Base-by-base conservation (phyloP, 176 grass and related monocot species). In the Areca catechu region DNA sequence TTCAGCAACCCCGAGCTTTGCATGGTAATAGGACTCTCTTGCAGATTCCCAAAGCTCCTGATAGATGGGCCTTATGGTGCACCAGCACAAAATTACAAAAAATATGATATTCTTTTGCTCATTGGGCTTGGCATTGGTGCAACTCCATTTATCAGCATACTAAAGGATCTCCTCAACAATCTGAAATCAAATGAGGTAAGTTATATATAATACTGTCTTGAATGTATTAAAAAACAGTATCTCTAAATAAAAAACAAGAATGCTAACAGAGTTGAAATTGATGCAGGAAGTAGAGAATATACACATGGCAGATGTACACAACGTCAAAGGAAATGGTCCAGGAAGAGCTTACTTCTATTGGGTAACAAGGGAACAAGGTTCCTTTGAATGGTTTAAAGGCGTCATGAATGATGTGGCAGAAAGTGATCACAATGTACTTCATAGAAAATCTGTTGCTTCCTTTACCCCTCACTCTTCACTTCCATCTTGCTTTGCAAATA, bases 331-430 rank as follows among this genome's bases (percentile, higher is more conserved):
- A 68, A 79, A 85, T 73, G 79, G 69, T 10, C 94, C 94, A 58
- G 88, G 87, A 56, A 89, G 88, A 76, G 94, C 94, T 48, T 99
- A 99, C 58, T 99, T 99, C 72, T 99, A 99, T 74, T 99, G 84
- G 84, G 88, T 99, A 24, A 99, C 94, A 50, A 92, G 94, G 74
- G 88, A 99, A 71, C 88, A 99, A 77, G 94, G 94, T 29, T 99
- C 94, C 5, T 99, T 99, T 19, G 88, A 99, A 56, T 99, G 94
- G 94, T 99, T 99, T 70, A 99, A 93, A 86, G 73, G 94, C 67
- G 94, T 99, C 76, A 93, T 99, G 94, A 89, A 99, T 54, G 94
- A 99, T 48, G 88, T 99, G 57, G 88, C 94, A 22, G 94, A 86
- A 65, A 93, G 79, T 30, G 88, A 99, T 57, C 76, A 83, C 29